These are phyloP conservation scores for Trichosporon sp. DNA, from an alignment of 1,284 basidiomycete genomes.

Conservation along the genomic window DNA sequence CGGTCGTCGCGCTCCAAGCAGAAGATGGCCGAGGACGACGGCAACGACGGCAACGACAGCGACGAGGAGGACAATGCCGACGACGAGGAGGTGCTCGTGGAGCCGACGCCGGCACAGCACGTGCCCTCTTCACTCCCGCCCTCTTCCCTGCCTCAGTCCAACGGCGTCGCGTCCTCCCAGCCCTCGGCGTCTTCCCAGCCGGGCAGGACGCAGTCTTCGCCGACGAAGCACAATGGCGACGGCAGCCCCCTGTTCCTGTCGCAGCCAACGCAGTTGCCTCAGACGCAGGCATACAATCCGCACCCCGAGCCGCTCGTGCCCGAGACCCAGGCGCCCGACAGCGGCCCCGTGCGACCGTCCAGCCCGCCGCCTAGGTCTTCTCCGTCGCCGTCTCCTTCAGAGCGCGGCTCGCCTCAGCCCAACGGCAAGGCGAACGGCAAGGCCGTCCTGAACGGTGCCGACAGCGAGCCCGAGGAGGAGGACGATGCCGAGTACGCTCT, in stretches of 20 bases:
- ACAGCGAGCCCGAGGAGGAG: slow-evolving; percentile 1
- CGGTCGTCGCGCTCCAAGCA: not conserved
- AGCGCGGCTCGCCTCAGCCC: not conserved
- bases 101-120: slow-evolving; percentile 2
- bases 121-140: slow-evolving; percentile 20
- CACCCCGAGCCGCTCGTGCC: slow-evolving; percentile 33
- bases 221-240: slow-evolving; percentile 14
- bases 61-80: not conserved
- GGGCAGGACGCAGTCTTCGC: slow-evolving; percentile 32
- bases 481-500: not conserved
- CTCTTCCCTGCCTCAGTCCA: not conserved
- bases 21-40: not conserved
- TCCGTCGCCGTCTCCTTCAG: not conserved
- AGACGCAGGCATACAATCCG: slow-evolving; percentile 39
- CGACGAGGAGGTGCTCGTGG: slow-evolving; percentile 2
- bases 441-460: slow-evolving; percentile 19
- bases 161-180: not conserved
- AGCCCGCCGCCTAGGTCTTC: slow-evolving; percentile 9
- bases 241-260: slow-evolving; percentile 41
- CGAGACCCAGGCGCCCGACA: slow-evolving; percentile 31
- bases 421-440: slow-evolving; percentile 19
- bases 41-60: not conserved
- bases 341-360: not conserved
- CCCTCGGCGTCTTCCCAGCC: not conserved
- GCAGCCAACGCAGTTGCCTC: slow-evolving; percentile 36